Conservation (phyloP, 176 grass and related monocot genomes). For the Triticum aestivum region IWGSC_CS_RefSeq_v2.1 NC_057797.1:201784558-201785057, state of each 20-base stretch:
- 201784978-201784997: background rate
- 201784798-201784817: background rate
- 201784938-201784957: constrained; percentile 29
- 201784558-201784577: background rate
- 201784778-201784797: constrained; percentile 4
- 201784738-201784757: constrained; percentile 31
- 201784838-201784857: constrained; percentile 18
- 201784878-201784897: constrained; percentile 41
- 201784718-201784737: background rate
- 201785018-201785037: background rate
- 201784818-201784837: background rate
- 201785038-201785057: too few species aligned
- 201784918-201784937: constrained; percentile 22
- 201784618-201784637: constrained; percentile 33
- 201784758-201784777: constrained; percentile 28
- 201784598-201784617: constrained; percentile 11
- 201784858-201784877: constrained; percentile 25
- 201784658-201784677: constrained; percentile 1
- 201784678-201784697: background rate
- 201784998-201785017: background rate
- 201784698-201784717: constrained; percentile 40
- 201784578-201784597: constrained; percentile 24
- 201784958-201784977: constrained; percentile 5
- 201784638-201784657: constrained; percentile 12
- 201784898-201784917: constrained; percentile 30